Base-by-base conservation (phyloP, 257 asterid genomes). In the Gynochthodes officinalis region DNA sequence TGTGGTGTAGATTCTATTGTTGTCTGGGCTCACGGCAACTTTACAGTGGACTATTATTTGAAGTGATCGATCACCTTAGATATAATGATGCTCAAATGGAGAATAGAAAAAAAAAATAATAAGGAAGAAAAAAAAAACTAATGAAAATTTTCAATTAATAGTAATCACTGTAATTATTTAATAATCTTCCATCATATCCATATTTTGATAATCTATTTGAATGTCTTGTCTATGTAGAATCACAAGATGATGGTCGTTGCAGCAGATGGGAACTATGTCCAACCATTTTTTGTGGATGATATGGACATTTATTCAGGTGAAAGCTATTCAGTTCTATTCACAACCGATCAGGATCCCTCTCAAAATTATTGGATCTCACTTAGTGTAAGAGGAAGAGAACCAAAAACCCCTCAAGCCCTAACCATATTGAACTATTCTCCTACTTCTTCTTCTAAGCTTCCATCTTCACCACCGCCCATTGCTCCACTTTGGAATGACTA, bases 291-390 rank as follows among this genome's bases (percentile, higher is more conserved):
- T 1, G 95, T 84, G 28, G 78, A 86, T 13, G 84, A 86, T 44
- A 77, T 93, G 68, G 96, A 93, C 86, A 85, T 93, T 30, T 85
- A 93, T 84, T 89, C 96, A 0, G 97, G 98, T 14, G 95, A 90
- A 75, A 87, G 91, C 82, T 92, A 92, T 28, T 92, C 96, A 8
- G 75, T 87, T 43, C 82, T 92, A 4, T 81, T 90, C 77, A 87
- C 83, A 14, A 85, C 96, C 2, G 79, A 87, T 60, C 91, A 89
- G 73, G 33, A 85, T 68, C 90, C 91, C 35, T 48, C 84, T 53
- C 71, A 77, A 18, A 90, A 90, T 70, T 90, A 92, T 37, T 92
- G 90, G 91, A 75, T 87, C 40, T 87, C 98, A 25, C 4, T 75
- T 0, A 72, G 66, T 66, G 97, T 90, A 7, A 67, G 96, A 79